phyloP scores from a whole-genome alignment of 2,329 filamentous ascomycete species.

The Calonectria pauciramosa region DNA sequence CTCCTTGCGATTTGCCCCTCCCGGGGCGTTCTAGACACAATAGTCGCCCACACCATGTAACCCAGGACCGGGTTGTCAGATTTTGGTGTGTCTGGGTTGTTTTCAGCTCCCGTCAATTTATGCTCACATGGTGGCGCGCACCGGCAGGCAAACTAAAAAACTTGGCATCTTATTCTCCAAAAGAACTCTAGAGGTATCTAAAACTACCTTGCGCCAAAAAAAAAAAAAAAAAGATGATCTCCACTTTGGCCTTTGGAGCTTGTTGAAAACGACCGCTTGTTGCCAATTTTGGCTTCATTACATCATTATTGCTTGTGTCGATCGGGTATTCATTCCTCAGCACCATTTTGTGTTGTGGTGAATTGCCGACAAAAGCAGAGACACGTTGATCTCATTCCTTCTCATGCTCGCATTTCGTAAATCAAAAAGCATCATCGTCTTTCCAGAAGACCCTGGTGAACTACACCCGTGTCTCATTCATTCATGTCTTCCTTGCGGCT shows the following conservation, averaged over 20 bases:
- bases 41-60: background rate
- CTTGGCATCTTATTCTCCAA: background rate
- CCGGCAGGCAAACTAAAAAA: background rate
- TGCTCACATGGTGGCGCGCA: background rate
- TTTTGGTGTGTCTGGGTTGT: background rate
- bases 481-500: background rate
- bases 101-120: background rate
- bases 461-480: background rate
- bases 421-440: background rate
- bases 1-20: background rate
- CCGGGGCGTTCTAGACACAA: background rate
- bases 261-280: background rate
- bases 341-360: background rate
- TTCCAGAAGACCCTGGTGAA: background rate
- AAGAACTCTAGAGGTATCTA: constrained; percentile 3
- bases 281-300: background rate
- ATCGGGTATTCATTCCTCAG: background rate
- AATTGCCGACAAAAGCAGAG: background rate
- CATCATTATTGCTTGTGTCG: background rate
- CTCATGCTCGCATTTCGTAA: background rate
- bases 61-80: background rate
- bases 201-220: background rate
- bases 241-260: background rate
- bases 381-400: background rate
- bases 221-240: background rate